Base-by-base conservation (phyloP, 1,284 basidiomycete genomes). In the Wolfiporia cocos region DNA sequence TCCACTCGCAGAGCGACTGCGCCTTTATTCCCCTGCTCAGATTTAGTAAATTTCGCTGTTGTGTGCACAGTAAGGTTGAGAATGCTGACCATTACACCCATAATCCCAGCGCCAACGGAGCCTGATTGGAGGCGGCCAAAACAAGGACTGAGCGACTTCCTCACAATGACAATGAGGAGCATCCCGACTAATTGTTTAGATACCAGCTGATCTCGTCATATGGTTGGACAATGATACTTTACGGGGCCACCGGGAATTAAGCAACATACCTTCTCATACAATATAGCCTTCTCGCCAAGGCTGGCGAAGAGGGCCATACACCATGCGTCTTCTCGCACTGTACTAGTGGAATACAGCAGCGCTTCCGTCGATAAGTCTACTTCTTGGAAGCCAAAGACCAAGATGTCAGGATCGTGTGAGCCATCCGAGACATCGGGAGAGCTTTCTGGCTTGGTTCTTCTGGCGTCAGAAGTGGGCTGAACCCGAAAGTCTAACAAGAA, bases 171-270 rank as follows among this genome's bases (percentile, higher is more conserved):
- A 5, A 88, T 57, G 24, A 89, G 62, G 20, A 89, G 65, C 71
- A 88, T 83, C 19, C 86, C 86, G 31, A 88, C 86, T 3, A 89
- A 76, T 58, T 87, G 86, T 54, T 75, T 85, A 2, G 82, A 86
- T 18, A 61, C 64, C 26, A 89, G 67, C 85, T 88, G 48, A 29
- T 17, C 17, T 9, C 35, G n/a, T n/a, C n/a, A n/a, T 21, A 22
- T 11, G 10, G 18, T 37, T 21, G 18, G 24, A 7, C 7, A 33
- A 14, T 19, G n/a, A 30, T n/a, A n/a, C n/a, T n/a, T n/a, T n/a
- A n/a, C n/a, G n/a, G n/a, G n/a, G n/a, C n/a, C n/a, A n/a, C n/a
- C n/a, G n/a, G n/a, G n/a, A n/a, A n/a, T n/a, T n/a, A n/a, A n/a
- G n/a, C n/a, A 23, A 28, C 52, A 34, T 42, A 82, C 85, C 71